Conservation (phyloP, 495 filamentous ascomycete genomes). For the Massariosphaeria phaeospora region DNA sequence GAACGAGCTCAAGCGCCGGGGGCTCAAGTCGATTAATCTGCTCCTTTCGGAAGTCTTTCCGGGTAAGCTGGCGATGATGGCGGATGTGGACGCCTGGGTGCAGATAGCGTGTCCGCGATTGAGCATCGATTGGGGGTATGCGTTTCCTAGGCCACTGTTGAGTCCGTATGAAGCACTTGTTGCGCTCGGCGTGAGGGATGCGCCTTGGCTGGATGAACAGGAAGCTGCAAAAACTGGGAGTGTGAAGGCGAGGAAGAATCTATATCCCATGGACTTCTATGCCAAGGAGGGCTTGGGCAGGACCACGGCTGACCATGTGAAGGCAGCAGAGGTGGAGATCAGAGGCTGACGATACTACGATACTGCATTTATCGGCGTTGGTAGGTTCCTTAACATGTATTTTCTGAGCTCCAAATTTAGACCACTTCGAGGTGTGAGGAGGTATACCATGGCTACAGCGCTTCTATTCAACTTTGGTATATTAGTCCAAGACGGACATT, state of each 20-base stretch:
- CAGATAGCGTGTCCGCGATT: slow-evolving; percentile 92
- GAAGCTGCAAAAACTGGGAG: slow-evolving; percentile 40
- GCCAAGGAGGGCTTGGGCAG: slow-evolving; percentile 85
- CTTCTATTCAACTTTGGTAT: no score
- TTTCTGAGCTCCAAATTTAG: no score
- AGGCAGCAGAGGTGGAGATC: slow-evolving; percentile 12
- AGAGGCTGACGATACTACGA: neutral
- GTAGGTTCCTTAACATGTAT: no score
- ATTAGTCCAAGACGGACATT: no score
- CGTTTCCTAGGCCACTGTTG: slow-evolving; percentile 79
- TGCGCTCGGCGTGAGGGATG: slow-evolving; percentile 66
- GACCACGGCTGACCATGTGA: slow-evolving; percentile 47
- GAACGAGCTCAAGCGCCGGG: slow-evolving; percentile 58
- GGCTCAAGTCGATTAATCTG: slow-evolving; percentile 74
- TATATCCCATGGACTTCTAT: slow-evolving; percentile 99
- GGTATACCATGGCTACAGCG: no score
- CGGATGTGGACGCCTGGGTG: slow-evolving; percentile 95
- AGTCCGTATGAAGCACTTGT: slow-evolving; percentile 95
- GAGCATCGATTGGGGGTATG: slow-evolving; percentile 99
- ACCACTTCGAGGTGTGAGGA: no score
- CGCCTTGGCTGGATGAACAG: slow-evolving; percentile 63
- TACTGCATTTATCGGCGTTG: no score
- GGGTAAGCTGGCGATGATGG: slow-evolving; percentile 86
- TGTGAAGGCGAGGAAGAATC: slow-evolving; percentile 27
- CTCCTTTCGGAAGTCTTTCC: slow-evolving; percentile 93